Conservation (phyloP, 2,329 filamentous ascomycete genomes). For the Arthrobotrys megalospora region DNA sequence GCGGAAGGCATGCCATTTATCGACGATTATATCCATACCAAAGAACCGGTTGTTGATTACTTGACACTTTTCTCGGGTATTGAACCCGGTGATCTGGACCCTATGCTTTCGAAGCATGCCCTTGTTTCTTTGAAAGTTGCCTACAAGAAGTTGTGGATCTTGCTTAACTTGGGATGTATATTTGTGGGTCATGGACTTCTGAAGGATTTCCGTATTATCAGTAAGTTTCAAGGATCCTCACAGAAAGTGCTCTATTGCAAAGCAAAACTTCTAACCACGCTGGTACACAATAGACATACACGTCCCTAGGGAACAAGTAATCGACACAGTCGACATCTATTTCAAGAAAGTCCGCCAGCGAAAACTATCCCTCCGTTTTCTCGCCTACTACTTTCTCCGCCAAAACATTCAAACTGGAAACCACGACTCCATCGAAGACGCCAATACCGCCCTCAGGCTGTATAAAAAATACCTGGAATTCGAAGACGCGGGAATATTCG, state of each 20-base stretch:
- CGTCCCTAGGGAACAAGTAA: slow-evolving; percentile 88
- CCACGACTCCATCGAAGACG: slow-evolving; percentile 97
- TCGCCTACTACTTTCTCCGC: slow-evolving; percentile 91
- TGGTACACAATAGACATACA: slow-evolving; percentile 76
- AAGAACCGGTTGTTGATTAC: slow-evolving; percentile 93
- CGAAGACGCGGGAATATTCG: slow-evolving; percentile 84
- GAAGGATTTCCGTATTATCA: slow-evolving; percentile 97
- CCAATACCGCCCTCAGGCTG: slow-evolving; percentile 87
- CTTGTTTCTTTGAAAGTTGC: slow-evolving; percentile 89
- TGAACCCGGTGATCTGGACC: slow-evolving; percentile 85
- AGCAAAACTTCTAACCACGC: slow-evolving; percentile 6
- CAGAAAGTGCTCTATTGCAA: not conserved
- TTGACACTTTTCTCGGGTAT: slow-evolving; percentile 95
- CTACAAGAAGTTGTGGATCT: slow-evolving; percentile 98
- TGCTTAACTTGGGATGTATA: slow-evolving; percentile 92
- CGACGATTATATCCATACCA: slow-evolving; percentile 95
- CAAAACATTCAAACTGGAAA: slow-evolving; percentile 93
- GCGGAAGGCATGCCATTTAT: slow-evolving; percentile 90
- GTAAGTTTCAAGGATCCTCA: slow-evolving; percentile 49
- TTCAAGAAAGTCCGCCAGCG: slow-evolving; percentile 82
- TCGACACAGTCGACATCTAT: slow-evolving; percentile 94
- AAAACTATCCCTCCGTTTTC: slow-evolving; percentile 90
- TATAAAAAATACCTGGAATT: slow-evolving; percentile 93
- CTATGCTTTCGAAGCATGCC: slow-evolving; percentile 82
- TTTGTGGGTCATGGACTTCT: slow-evolving; percentile 95